A percentile compares a stretch with the other conserved stretches of the same genome.
These are phyloP conservation scores for Leccinum ponderosum DNA, from an alignment of 1,284 basidiomycete genomes.

Conservation along the genomic window DNA sequence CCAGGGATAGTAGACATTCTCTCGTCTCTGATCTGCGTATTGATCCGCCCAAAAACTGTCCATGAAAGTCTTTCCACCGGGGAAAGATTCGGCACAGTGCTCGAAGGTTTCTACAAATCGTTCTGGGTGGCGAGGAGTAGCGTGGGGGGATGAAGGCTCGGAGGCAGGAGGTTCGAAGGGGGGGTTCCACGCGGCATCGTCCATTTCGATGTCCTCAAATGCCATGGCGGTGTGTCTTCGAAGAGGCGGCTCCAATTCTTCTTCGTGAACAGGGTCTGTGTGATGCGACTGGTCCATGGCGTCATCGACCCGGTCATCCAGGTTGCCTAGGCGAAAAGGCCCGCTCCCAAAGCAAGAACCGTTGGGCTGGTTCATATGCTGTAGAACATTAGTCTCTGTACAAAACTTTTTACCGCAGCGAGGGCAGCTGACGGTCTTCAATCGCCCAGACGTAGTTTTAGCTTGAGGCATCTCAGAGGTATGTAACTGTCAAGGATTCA, in stretches of 20 bases:
- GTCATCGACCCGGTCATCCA: too few relatives aligned
- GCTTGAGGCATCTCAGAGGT: background rate
- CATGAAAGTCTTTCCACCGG: constrained; percentile 1
- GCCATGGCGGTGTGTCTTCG: background rate
- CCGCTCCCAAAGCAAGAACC: background rate
- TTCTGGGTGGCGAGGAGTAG: background rate
- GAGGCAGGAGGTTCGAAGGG: background rate
- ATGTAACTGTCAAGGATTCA: background rate
- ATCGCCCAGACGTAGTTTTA: background rate
- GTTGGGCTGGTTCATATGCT: background rate
- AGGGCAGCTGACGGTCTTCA: background rate
- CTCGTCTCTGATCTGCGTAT: background rate
- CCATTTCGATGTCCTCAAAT: background rate
- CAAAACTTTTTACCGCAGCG: background rate
- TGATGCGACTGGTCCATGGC: too few relatives aligned
- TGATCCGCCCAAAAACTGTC: background rate
- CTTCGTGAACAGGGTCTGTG: too few relatives aligned
- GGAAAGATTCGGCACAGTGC: background rate
- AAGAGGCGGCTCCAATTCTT: too few relatives aligned
- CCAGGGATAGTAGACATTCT: background rate
- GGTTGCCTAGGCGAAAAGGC: too few relatives aligned
- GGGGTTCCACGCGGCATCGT: background rate
- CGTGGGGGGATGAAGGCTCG: background rate
- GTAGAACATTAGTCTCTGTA: background rate
- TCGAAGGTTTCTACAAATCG: background rate